Evolutionary conservation across 2,329 filamentous ascomycete species (phyloP), one percentile per base, ranked within the genome.

Genomic region (Cyanodermella asteris): DNA sequence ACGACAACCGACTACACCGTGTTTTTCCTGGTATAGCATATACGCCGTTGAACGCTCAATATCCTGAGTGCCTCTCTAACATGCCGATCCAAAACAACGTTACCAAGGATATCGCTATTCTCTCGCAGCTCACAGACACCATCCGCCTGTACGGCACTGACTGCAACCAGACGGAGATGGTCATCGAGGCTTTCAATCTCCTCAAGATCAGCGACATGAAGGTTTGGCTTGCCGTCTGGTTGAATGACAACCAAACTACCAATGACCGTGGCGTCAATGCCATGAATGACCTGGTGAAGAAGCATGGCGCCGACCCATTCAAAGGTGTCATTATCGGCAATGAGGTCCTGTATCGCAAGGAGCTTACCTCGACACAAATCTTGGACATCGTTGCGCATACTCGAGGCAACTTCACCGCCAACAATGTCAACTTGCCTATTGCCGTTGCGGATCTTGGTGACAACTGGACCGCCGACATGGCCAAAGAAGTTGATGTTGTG

Each of bases 11-110:
- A 34, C 59, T 94, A 13, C 80, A 91, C 59, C 90, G 80, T 47
- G 80, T 94, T 3, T 94, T 94, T 46, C 77, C 81, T 0, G 84
- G 81, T 14, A 77, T 94, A 51, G 84, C 93, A 49, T 94, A 94
- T 45, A 94, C 84, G 0, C 81, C 84, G 0, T 64, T 87, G 46
- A 81, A 90, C 43, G 69, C 78, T 0, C 82, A 93, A 47, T 93
- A 84, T 38, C 84, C 84, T 3, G 71, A 72, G 19, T 94, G 84
- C 47, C 34, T 82, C 16, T 53, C 61, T 27, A 63, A 72, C 36
- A 76, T 77, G 1, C 75, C 84, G 0, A 82, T 72, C 17, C 84
- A 93, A 44, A 91, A 94, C 53, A 93, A 94, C 44, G 61, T 94
- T 35, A 94, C 87, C 1, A 69, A 78, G 26, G 84, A 94, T 44